Conservation (phyloP, 225 moss, liverwort and hornwort species). For the Physcomitrellopsis africana region DNA sequence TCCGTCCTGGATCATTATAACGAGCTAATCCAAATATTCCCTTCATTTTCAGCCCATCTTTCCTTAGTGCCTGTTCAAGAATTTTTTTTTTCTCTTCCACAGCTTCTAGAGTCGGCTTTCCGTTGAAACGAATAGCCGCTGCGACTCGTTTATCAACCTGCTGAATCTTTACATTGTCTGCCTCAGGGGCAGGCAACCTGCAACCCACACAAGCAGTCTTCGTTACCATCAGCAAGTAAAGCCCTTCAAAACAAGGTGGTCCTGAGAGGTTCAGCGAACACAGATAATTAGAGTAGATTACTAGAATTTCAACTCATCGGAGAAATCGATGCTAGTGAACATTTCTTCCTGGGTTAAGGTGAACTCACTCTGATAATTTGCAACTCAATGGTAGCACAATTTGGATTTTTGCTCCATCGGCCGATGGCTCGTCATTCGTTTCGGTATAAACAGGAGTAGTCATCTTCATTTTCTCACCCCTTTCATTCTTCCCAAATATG, state of each 20-base stretch:
- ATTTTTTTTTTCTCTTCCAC: constrained; percentile 65
- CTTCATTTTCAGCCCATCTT: constrained; percentile 64
- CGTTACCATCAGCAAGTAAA: too few species aligned
- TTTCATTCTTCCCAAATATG: constrained; percentile 91
- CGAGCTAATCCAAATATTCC: constrained; percentile 81
- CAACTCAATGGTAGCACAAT: constrained; percentile 73
- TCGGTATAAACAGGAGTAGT: constrained; percentile 96
- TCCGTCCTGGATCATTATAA: constrained; percentile 93
- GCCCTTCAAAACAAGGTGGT: constrained; percentile 6
- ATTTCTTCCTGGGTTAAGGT: background rate
- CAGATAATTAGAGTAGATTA: background rate
- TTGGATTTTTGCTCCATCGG: constrained; percentile 65
- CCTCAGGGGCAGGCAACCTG: constrained; percentile 78
- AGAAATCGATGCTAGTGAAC: background rate
- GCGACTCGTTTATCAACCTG: constrained; percentile 64
- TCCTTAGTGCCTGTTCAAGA: constrained; percentile 56
- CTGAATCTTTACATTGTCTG: constrained; percentile 63
- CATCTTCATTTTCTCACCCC: constrained; percentile 94
- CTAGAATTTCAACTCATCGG: background rate
- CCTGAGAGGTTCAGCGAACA: background rate
- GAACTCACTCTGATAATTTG: constrained; percentile 67
- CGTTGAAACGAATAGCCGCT: constrained; percentile 84
- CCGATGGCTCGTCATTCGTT: constrained; percentile 44
- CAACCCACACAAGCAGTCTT: constrained; percentile 15
- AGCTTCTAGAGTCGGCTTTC: constrained; percentile 60